Base-by-base conservation (phyloP, 768 basidiomycete species). In the Phlebiopsis gigantea region DNA sequence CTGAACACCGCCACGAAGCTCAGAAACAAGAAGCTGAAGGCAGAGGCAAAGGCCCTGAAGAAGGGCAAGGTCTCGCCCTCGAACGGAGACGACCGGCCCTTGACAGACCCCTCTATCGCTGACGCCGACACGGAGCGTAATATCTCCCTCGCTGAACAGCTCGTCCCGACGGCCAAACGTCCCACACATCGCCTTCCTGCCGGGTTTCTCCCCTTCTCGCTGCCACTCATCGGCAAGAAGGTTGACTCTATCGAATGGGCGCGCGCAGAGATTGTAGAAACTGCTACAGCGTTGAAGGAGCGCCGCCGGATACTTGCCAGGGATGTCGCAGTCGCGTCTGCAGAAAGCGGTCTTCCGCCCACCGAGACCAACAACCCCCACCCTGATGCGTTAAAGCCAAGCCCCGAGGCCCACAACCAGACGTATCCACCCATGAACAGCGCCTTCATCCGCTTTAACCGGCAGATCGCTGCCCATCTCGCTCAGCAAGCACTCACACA, bases 191-290 rank as follows among this genome's bases (percentile, higher is more conserved):
- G 86, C 44, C 80, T 95, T 5, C 79, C 69, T 17, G 66, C 57
- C 12, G 78, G 78, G 65, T 71, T 64, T 61, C 39, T 83, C 45
- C 81, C 80, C 0, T 80, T 82, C 57, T 75, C 77, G 8, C 72
- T 88, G 24, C 82, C 83, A 1, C 75, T 96, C 24, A 72, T 83
- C 2, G 97, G 97, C 7, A 69, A 91, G 69, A 89, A 96, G 69
- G 94, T 98, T 15, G 97, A 98, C 72, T 82, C 89, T 2, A 93
- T 98, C 66, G 86, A 93, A 1, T 97, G 94, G 93, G 83, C 85
- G 19, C 77, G 90, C 28, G 74, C 79, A 19, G 88, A 94, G 71
- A 90, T 97, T 55, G 63, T 70, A 70, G 49, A 88, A 21, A 67
- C 66, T 10, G 63, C 57, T 26, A 44, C 30, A 7, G 59, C 52